Base-by-base conservation (phyloP, 208 protist genomes). In the Kentomonas sorsogonicus region DNA sequence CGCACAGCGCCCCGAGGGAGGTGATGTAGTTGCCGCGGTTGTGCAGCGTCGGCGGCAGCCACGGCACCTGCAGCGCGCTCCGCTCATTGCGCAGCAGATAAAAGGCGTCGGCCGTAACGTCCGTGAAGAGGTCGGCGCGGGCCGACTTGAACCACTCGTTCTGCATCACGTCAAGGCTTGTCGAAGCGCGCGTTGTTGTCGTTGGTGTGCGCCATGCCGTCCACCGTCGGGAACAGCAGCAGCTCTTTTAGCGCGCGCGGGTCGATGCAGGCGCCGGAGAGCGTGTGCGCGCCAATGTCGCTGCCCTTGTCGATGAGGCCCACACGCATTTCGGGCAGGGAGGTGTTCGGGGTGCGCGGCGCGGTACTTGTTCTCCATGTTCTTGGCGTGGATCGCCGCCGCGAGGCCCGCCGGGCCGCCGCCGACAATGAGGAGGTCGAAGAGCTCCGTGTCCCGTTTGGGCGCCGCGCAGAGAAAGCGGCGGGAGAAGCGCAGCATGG, bases 181-280 rank as follows among this genome's bases (percentile, higher is more conserved):
- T n/a, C n/a, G n/a, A n/a, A n/a, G n/a, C n/a, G n/a, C n/a, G n/a
- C n/a, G n/a, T n/a, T n/a, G n/a, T n/a, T n/a, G n/a, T n/a, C n/a
- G n/a, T n/a, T n/a, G n/a, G n/a, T n/a, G n/a, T n/a, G n/a, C n/a
- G n/a, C n/a, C n/a, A n/a, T n/a, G n/a, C n/a, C n/a, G n/a, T n/a
- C n/a, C n/a, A n/a, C n/a, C n/a, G n/a, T n/a, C n/a, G n/a, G n/a
- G n/a, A n/a, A n/a, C 2, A 97, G 97, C 6, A 99, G 74, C 7
- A 99, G 68, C 70, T 99, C 97, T 50, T 98, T 78, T 1, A 99
- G 69, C 9, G 96, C 80, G 30, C 70, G 77, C 26, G 96, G 83
- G 66, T 99, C 95, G n/a, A 99, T 59, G 27, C 98, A 98, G 52
- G 96, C 95, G 46, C 98, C 98, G 18, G 95, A 98, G 25, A 99